Evolutionary conservation across 345 rosid species (phyloP), one percentile per base, ranked within the genome.

Genomic region (Eucalyptus caleyi): DNA sequence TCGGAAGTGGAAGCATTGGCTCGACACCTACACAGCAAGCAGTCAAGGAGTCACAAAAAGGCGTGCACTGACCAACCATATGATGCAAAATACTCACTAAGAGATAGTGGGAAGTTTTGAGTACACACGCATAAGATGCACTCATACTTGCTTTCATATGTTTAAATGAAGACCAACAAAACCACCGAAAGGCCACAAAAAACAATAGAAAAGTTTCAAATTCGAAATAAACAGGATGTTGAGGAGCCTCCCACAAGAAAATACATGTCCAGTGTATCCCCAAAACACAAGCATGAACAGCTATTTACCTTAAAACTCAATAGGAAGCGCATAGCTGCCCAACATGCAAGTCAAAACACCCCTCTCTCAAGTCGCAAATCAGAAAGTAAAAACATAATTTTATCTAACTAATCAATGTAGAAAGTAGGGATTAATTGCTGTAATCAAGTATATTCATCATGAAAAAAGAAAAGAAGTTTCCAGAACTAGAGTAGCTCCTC

Each of bases 1-100:
- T 89, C 40, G 97, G 97, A 88, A 95, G 91, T 24, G 97, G 96
- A 90, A 95, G 97, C 91, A 90, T 91, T 30, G 93, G 89, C 15
- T 91, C 89, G 45, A 34, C 50, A 86, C 92, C 96, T 94, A 93
- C 93, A 89, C 86, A 56, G 69, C 86, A 27, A 80, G 37, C 85
- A 86, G 45, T n/a, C 49, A 49, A 88, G 30, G 85, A 59, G 50
- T 89, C 13, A 40, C 16, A 21, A 23, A 77, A 6, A 77, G 85
- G 85, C 85, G 5, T 77, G 85, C 40, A 77, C 50, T 60, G 16
- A 51, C 16, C 87, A 51, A 51, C 45, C 27, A 86, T 51, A 11
- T 50, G 56, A 86, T 51, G 47, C 85, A 77, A 77, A 62, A 77
- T 40, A 40, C 47, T 77, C 47, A 19, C 24, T 77, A 11, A 23